phyloP scores from a whole-genome alignment of 2,329 filamentous ascomycete genomes.

The Neofusicoccum parvum region DNA sequence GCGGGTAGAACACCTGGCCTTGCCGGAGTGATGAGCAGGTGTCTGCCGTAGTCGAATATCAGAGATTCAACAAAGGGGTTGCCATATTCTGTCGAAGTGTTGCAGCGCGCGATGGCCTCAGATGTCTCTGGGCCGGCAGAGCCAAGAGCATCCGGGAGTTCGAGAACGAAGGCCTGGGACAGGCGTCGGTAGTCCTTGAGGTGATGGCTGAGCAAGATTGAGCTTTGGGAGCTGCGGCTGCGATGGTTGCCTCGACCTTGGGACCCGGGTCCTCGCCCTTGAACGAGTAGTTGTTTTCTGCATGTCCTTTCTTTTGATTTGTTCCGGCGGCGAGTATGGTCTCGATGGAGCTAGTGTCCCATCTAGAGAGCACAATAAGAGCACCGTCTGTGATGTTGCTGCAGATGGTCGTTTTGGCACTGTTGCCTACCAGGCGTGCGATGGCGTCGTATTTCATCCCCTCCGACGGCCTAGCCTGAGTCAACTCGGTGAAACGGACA shows the following conservation, averaged over 20 bases:
- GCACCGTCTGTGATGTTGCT: conserved; percentile 16
- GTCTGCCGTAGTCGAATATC: conserved; percentile 56
- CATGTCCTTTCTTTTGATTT: conserved; percentile 52
- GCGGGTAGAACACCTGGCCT: conserved; percentile 54
- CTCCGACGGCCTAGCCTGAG: conserved; percentile 43
- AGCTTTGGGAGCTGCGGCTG: conserved; percentile 39
- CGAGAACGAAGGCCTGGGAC: conserved; percentile 44
- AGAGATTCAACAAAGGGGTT: conserved; percentile 42
- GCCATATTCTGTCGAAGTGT: conserved; percentile 19
- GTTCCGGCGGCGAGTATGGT: conserved; percentile 51
- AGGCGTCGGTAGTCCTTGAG: conserved; percentile 47
- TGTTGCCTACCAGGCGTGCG: conserved; percentile 33
- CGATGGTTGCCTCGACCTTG: conserved; percentile 39
- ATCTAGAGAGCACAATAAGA: conserved; percentile 23
- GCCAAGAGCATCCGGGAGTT: conserved; percentile 47
- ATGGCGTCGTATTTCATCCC: conserved; percentile 50
- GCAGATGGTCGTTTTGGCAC: conserved; percentile 25
- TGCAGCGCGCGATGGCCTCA: conserved; percentile 34
- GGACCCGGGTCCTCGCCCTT: conserved; percentile 49
- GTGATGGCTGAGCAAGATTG: conserved; percentile 40
- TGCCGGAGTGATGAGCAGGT: conserved; percentile 59
- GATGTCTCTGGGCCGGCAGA: conserved; percentile 46
- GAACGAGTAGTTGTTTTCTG: conserved; percentile 50
- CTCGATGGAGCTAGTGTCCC: conserved; percentile 31
- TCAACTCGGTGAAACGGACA: conserved; percentile 40